Evolutionary conservation across 164 flowering plant genomes (phyloP).

Genomic region (Vitis vinifera): ASM3070453v1 NC_081817.1:4163501-4164000

Average conservation of each 20-base stretch:
- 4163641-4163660: slow-evolving; percentile 38
- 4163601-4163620: slow-evolving; percentile 39
- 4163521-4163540: slow-evolving; percentile 50
- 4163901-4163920: slow-evolving; percentile 55
- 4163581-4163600: slow-evolving; percentile 40
- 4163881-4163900: slow-evolving; percentile 68
- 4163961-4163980: slow-evolving; percentile 40
- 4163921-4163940: slow-evolving; percentile 53
- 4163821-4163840: slow-evolving; percentile 72
- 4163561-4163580: slow-evolving; percentile 26
- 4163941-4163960: slow-evolving; percentile 47
- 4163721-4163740: slow-evolving; percentile 53
- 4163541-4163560: slow-evolving; percentile 21
- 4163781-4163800: slow-evolving; percentile 17
- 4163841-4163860: slow-evolving; percentile 50
- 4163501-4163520: slow-evolving; percentile 14
- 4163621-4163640: slow-evolving; percentile 51
- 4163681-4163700: slow-evolving; percentile 46
- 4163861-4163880: slow-evolving; percentile 57
- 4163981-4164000: slow-evolving; percentile 48
- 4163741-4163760: slow-evolving; percentile 19
- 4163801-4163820: slow-evolving; percentile 36
- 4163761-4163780: slow-evolving; percentile 25
- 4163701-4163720: slow-evolving; percentile 38
- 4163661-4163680: slow-evolving; percentile 18